These are phyloP conservation scores for Xylariaceae sp. DNA, from an alignment of 2,329 filamentous ascomycete genomes.

Conservation along the genomic window DNA sequence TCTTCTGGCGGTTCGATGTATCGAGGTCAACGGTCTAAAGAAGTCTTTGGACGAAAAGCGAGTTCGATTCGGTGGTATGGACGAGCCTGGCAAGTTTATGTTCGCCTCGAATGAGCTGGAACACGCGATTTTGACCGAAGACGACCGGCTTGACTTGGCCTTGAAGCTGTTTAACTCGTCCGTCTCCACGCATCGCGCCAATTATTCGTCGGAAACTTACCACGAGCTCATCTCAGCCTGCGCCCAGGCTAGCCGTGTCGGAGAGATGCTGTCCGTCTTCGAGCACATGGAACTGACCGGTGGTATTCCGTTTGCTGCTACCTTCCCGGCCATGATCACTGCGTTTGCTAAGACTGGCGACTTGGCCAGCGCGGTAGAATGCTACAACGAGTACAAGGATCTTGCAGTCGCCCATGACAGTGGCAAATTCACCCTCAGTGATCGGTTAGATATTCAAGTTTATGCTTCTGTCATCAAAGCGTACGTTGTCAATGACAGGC, in stretches of 20 bases:
- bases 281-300: slow-evolving; percentile 82
- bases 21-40: slow-evolving; percentile 71
- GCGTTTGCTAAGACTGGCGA: slow-evolving; percentile 81
- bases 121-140: slow-evolving; percentile 77
- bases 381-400: slow-evolving; percentile 90
- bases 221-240: slow-evolving; percentile 81
- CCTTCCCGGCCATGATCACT: slow-evolving; percentile 92
- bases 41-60: slow-evolving; percentile 73
- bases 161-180: slow-evolving; percentile 81
- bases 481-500: slow-evolving; percentile 75
- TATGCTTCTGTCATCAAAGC: slow-evolving; percentile 90
- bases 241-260: slow-evolving; percentile 71
- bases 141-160: slow-evolving; percentile 79
- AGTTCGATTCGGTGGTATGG: slow-evolving; percentile 67
- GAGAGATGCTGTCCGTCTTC: slow-evolving; percentile 87
- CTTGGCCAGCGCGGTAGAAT: slow-evolving; percentile 81
- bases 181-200: slow-evolving; percentile 53
- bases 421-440: slow-evolving; percentile 61
- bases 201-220: slow-evolving; percentile 78
- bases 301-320: slow-evolving; percentile 68
- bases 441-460: slow-evolving; percentile 74
- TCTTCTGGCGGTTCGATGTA: slow-evolving; percentile 71
- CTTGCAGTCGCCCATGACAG: slow-evolving; percentile 80
- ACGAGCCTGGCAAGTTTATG: slow-evolving; percentile 65
- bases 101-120: slow-evolving; percentile 82